Conservation (phyloP, 2,329 filamentous ascomycete genomes). For the Gaeumannomyces tritici region DNA sequence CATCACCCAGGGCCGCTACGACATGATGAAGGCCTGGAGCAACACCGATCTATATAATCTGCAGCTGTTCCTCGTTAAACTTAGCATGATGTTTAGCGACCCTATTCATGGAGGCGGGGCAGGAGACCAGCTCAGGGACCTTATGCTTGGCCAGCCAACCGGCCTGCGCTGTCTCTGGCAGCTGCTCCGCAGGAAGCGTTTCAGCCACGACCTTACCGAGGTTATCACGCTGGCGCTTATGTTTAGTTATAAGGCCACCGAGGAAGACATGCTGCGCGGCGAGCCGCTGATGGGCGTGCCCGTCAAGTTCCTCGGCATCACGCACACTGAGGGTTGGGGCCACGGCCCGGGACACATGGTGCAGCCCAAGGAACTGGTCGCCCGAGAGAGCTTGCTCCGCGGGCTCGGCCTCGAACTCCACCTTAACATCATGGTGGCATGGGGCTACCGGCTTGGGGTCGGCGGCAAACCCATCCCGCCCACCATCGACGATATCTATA, state of each 20-base stretch:
- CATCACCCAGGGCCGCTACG: slow-evolving; percentile 43
- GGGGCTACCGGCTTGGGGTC: slow-evolving; percentile 48
- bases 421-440: slow-evolving; percentile 45
- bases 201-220: slow-evolving; percentile 34
- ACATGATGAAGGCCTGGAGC: slow-evolving; percentile 49
- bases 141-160: slow-evolving; percentile 49
- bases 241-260: slow-evolving; percentile 29
- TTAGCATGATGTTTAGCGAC: slow-evolving; percentile 60
- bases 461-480: slow-evolving; percentile 42
- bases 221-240: slow-evolving; percentile 46
- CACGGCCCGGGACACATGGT: slow-evolving; percentile 32
- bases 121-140: slow-evolving; percentile 29
- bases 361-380: slow-evolving; percentile 48
- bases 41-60: slow-evolving; percentile 51
- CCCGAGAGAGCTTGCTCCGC: slow-evolving; percentile 43
- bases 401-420: slow-evolving; percentile 39
- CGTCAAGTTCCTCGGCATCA: slow-evolving; percentile 37
- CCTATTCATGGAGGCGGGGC: slow-evolving; percentile 43
- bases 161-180: slow-evolving; percentile 46
- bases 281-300: slow-evolving; percentile 40
- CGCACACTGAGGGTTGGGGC: slow-evolving; percentile 49
- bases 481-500: slow-evolving; percentile 38
- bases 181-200: slow-evolving; percentile 46
- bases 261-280: no score
- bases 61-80: slow-evolving; percentile 60